Evolutionary conservation across 331 rosid genomes (phyloP), one percentile per base, ranked within the genome.

Genomic region (Acacia pycnantha): DNA sequence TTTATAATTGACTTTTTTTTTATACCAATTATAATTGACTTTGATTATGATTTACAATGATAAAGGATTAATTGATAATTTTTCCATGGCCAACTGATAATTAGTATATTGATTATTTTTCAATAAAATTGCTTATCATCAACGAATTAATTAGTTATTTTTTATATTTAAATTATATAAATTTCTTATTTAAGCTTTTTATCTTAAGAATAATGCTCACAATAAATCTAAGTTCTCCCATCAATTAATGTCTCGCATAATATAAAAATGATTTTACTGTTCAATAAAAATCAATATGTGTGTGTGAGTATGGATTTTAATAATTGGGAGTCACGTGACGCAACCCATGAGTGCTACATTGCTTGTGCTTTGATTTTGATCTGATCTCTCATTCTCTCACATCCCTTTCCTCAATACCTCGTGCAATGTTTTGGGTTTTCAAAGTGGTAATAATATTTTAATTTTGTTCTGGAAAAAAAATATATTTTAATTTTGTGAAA

Each of bases 291-390:
- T 47, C 18, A 47, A 58, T 22, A 2, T 56, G 2, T 61, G 4
- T 15, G 8, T 15, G 21, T 14, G 56, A 1, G 21, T 50, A 10
- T 2, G 37, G 67, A 24, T 18, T 77, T 76, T 53, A 37, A 22
- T 8, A 26, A 53, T 72, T 72, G 33, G 21, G 77, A 81, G 64
- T 73, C 75, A 81, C 75, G 80, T 18, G 44, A 41, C 46, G 79
- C 58, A 16, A 70, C 33, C 2, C 24, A 40, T 29, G 29, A 24
- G n/a, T 46, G 51, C 33, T 31, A 2, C 33, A 31, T 31, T 31
- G 33, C 59, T 76, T 58, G 40, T 9, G 29, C 43, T 37, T 37
- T 37, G 40, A 35, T 35, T 54, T 71, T 77, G 21, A 54, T 53
- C 62, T 77, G 35, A 35, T 69, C n/a, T 24, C 72, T 61, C 26